Evolutionary conservation across 371 early-diverging fungal species (phyloP), one percentile per base, ranked within the genome.

Genomic region (Syncephalis plumigaleata): DNA sequence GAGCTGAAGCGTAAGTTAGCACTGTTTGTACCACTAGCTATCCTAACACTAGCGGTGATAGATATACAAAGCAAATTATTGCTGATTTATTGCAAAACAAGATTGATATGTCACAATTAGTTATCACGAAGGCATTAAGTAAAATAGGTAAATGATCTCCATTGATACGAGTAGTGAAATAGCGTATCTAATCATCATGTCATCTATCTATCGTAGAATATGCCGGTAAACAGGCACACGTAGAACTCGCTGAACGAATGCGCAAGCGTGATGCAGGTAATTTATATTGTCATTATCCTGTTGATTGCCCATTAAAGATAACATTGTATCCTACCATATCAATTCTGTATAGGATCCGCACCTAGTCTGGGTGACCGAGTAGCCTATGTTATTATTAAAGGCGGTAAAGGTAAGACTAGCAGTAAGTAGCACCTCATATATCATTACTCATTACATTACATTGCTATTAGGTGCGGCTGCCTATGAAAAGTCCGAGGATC

Each of bases 401-500:
- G 85, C 2, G 64, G 82, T 16, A 94, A 84, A 52, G 84, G 79
- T 67, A 47, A n/a, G n/a, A n/a, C n/a, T n/a, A n/a, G n/a, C n/a
- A n/a, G n/a, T n/a, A 16, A 22, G 18, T 38, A n/a, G 20, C 11
- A n/a, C 36, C 31, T 16, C 27, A 22, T 11, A 2, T 22, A 49
- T 16, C 2, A 44, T 18, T n/a, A 3, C 22, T 17, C 17, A 16
- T 13, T 43, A 13, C 45, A 20, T 17, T 9, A 36, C 18, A 27
- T 7, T 17, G 36, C 38, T 39, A 31, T 36, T n/a, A 61, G 68
- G 74, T 45, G 81, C 86, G 17, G 84, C 91, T 22, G 90, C 97
- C 2, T 95, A 98, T 57, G 98, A 98, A 54, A 90, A 92, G 56
- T 87, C 96, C 0, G 99, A 99, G 67, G 99, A 99, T 65, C 99